Base-by-base conservation (phyloP, 805 yeast genomes). In the Yamadazyma phyllophila region DNA sequence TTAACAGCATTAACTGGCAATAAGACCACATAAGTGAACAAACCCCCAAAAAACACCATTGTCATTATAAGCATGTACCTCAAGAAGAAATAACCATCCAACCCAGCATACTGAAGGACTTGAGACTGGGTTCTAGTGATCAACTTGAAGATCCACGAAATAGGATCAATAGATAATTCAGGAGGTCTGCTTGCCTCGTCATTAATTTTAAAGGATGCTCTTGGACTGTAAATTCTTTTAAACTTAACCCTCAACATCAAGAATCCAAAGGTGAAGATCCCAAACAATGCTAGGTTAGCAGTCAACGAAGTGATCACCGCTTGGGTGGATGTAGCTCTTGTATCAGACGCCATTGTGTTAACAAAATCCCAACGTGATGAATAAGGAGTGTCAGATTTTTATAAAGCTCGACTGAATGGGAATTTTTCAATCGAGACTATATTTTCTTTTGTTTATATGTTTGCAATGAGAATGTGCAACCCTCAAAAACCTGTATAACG, bases 21-120 rank as follows among this genome's bases (percentile, higher is more conserved):
- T 44, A 92, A 68, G 41, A 92, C 76, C 7, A 85, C 82, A 74
- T 78, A 81, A 6, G 81, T 68, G 26, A 81, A 55, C 36, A 81
- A 67, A 1, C 81, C 72, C 38, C 49, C 50, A 37, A 61, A 45
- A 46, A 82, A 79, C 34, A 81, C 60, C 5, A 69, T 49, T 10
- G 78, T 69, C 51, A 88, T 69, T 31, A 85, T 57, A 41, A 78
- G 74, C 26, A 94, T 63, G 60, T 86, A 94, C 53, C 99, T 75
- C 50, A 90, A 67, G 63, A 91, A 92, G 60, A 94, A 83, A 69
- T 88, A 92, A 4, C 97, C 97, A 61, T 92, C 98, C n/a, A 92
- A 62, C 13, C 97, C 98, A 15, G 94, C 85, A 57, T 92, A 95
- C 53, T 84, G 82, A 48, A 92, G 80, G 45, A 91, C 74, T 58